phyloP scores from a whole-genome alignment of 805 yeast genomes.

The Ogataea haglerorum region DNA sequence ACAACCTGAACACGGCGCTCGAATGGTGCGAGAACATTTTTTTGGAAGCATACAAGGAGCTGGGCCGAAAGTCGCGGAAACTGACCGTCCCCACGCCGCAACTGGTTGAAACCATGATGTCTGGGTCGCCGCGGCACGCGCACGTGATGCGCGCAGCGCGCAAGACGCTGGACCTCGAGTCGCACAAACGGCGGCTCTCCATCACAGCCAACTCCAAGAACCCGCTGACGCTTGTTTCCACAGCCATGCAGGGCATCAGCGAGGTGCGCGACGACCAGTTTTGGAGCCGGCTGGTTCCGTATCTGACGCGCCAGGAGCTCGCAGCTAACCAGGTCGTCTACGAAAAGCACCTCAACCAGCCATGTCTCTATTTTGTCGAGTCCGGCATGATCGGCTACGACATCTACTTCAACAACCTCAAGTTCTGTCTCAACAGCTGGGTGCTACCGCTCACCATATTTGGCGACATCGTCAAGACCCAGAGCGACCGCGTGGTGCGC shows the following conservation, averaged over 20 bases:
- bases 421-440: constrained; percentile 27
- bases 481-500: constrained; percentile 39
- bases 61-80: not conserved
- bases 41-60: constrained; percentile 55
- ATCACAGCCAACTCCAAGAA: constrained; percentile 14
- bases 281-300: constrained; percentile 64
- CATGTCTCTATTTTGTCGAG: constrained; percentile 54
- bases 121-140: constrained; percentile 52
- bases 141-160: constrained; percentile 53
- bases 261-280: constrained; percentile 42
- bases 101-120: constrained; percentile 14
- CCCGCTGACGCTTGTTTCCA: constrained; percentile 64
- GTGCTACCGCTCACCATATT: constrained; percentile 73
- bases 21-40: constrained; percentile 98
- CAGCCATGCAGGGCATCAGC: constrained; percentile 61
- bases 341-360: constrained; percentile 42
- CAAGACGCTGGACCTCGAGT: constrained; percentile 35
- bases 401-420: constrained; percentile 38
- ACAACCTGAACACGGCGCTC: constrained; percentile 77
- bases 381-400: constrained; percentile 50
- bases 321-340: constrained; percentile 40
- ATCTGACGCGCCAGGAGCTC: constrained; percentile 39
- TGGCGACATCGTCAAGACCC: constrained; percentile 51
- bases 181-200: constrained; percentile 14
- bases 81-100: not conserved